These are phyloP conservation scores for Vanderwaltozyma polyspora DNA, from an alignment of 805 yeast species.

Conservation along the genomic window DNA sequence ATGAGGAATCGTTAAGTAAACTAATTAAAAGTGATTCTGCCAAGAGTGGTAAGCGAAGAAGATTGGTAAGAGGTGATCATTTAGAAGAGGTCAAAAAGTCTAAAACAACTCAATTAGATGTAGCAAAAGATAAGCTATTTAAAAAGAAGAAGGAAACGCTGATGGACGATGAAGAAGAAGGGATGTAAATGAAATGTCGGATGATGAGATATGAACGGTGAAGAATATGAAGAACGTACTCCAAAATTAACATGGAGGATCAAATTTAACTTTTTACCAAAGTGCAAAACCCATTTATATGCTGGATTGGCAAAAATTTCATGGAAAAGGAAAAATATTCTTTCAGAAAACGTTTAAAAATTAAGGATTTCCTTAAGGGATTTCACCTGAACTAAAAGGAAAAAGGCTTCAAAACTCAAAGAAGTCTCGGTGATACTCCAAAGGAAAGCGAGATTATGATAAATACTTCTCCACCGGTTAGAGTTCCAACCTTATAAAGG, in stretches of 20 bases:
- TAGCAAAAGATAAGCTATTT: constrained; percentile 22
- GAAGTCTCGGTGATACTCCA: too few relatives aligned
- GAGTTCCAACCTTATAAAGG: too few relatives aligned
- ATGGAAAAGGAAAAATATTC: constrained; percentile 50
- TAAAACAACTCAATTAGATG: constrained; percentile 23
- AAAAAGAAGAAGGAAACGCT: constrained; percentile 12
- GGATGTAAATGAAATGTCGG: constrained; percentile 26
- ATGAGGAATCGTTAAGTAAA: constrained; percentile 11
- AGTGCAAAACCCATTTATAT: constrained; percentile 61
- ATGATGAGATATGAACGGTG: constrained; percentile 35
- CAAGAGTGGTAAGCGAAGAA: constrained; percentile 26
- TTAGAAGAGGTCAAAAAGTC: constrained; percentile 5
- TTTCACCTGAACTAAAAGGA: too few relatives aligned
- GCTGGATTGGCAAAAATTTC: constrained; percentile 69
- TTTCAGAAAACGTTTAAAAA: too few relatives aligned
- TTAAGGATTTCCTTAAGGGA: too few relatives aligned
- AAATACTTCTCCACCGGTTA: too few relatives aligned
- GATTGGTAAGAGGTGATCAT: constrained; percentile 31
- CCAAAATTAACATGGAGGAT: constrained; percentile 40
- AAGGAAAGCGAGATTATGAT: too few relatives aligned
- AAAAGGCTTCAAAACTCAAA: too few relatives aligned
- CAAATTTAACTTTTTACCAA: constrained; percentile 70
- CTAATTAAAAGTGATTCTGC: constrained; percentile 3
- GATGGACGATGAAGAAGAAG: constrained; percentile 17
- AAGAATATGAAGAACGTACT: constrained; percentile 20